Evolutionary conservation across 2,329 filamentous ascomycete species (phyloP), one percentile per base, ranked within the genome.

Genomic region (Trichoderma arundinaceum): DNA sequence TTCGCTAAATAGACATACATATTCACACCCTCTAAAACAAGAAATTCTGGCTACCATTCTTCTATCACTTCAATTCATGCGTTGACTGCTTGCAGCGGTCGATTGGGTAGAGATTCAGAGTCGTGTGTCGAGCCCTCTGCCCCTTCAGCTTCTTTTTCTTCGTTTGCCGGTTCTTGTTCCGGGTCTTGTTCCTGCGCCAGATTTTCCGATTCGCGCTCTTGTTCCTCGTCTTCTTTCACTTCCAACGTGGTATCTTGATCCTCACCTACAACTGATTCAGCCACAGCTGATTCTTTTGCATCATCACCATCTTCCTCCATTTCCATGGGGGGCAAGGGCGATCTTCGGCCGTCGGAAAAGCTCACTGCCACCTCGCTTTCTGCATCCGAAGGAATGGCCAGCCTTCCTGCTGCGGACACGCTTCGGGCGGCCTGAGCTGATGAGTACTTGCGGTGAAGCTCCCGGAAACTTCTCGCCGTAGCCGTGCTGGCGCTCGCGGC

Each of bases 401-500:
- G 74, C 63, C 75, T 76, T 5, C 79, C 80, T 15, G 78, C 78
- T 15, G 77, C 76, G 1, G 77, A 76, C 3, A 73, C 74, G 51
- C 77, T 77, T 69, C 81, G 80, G 49, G 80, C 77, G 33, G 80
- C 78, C 63, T 85, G 82, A 7, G 82, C 81, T 1, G 84, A 82
- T 15, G 85, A 84, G 72, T 85, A 88, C 70, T 86, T 87, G 49
- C 84, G 79, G 71, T 88, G 85, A 38, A 89, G 77, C 44, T 89
- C 86, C 44, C 85, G 82, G 72, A 89, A 89, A 71, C 88, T 91
- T 70, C 83, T 81, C 1, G 87, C 87, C 2, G 89, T 90, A 17
- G 87, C 85, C 10, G 88, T 90, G 76, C 87, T 90, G 13, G 83
- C 83, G 69, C 88, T 91, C 19, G 88, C 85, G 15, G 83, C 79